Evolutionary conservation across 2,329 filamentous ascomycete genomes (phyloP).

Genomic region (Scedosporium apiospermum): DNA sequence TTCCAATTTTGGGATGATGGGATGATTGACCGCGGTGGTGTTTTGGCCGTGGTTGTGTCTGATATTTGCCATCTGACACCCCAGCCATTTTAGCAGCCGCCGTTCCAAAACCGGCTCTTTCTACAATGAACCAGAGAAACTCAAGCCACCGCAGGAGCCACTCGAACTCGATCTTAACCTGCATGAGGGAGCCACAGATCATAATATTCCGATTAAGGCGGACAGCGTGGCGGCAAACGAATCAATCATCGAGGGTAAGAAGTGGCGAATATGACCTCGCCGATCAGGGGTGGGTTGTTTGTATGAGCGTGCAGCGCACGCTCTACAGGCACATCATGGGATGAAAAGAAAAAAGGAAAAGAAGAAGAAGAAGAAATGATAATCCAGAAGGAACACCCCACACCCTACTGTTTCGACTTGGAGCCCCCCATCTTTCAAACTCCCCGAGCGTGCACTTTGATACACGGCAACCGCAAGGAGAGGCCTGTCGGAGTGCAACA

Average conservation of each 20-base stretch:
- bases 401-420: background rate
- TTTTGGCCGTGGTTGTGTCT: background rate
- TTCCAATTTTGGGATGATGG: background rate
- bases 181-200: background rate
- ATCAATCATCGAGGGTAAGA: background rate
- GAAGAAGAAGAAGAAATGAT: background rate
- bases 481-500: background rate
- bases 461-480: background rate
- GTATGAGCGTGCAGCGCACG: background rate
- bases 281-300: background rate
- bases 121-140: background rate
- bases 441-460: background rate
- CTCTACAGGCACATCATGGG: background rate
- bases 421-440: background rate
- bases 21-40: background rate
- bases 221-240: background rate
- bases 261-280: background rate
- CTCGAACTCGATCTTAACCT: background rate
- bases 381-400: background rate
- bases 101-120: slow-evolving; percentile 7
- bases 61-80: slow-evolving; percentile 6
- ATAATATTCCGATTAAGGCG: background rate
- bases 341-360: background rate
- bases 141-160: background rate
- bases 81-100: slow-evolving; percentile 7